Conservation (phyloP, 352 stramenopile species). For the Phytophthora cajani region DNA sequence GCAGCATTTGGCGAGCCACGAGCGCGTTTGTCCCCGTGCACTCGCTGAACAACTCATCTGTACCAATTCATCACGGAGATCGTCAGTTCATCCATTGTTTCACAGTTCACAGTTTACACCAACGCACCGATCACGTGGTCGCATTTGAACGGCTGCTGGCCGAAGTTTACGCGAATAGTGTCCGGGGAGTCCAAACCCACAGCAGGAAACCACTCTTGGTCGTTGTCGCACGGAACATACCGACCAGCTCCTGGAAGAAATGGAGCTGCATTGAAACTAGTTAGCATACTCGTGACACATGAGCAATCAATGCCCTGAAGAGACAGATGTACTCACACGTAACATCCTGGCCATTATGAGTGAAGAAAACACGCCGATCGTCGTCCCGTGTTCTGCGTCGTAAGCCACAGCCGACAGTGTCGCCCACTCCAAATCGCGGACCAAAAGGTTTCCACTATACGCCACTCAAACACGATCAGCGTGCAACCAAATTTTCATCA, state of each 20-base stretch:
- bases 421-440: conserved; percentile 56
- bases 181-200: conserved; percentile 79
- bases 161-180: conserved; percentile 82
- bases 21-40: conserved; percentile 26
- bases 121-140: conserved; percentile 45
- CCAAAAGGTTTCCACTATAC: conserved; percentile 56
- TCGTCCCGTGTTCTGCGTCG: conserved; percentile 36
- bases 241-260: conserved; percentile 23
- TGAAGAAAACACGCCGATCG: conserved; percentile 70
- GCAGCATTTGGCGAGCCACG: conserved; percentile 23
- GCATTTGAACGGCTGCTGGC: conserved; percentile 63
- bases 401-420: conserved; percentile 79
- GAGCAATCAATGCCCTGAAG: background rate
- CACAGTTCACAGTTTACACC: background rate
- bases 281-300: conserved; percentile 2
- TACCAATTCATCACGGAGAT: background rate
- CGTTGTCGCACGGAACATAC: conserved; percentile 32
- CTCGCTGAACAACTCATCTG: conserved; percentile 63
- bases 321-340: conserved; percentile 35
- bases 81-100: background rate
- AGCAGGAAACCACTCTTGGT: conserved; percentile 69
- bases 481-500: background rate
- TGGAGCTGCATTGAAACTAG: conserved; percentile 5
- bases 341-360: conserved; percentile 62
- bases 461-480: conserved; percentile 2